A percentile compares a stretch with the other conserved stretches of the same genome.
Evolutionary conservation across 2,329 filamentous ascomycete species (phyloP).

Genomic region (Aspergillus neotritici): DNA sequence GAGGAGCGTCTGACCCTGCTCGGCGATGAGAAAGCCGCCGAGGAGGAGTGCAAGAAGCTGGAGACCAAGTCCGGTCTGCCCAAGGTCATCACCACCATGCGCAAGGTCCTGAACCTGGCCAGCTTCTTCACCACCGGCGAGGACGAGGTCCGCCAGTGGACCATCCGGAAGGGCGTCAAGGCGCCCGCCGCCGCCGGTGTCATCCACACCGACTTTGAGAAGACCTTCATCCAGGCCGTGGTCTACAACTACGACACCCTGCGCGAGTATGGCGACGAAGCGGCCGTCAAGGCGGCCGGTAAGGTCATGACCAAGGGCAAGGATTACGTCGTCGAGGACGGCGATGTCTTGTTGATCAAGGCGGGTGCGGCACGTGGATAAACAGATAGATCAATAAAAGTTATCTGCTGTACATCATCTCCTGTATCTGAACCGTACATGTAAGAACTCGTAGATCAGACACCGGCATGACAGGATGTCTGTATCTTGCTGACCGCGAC

Average conservation of each 20-base stretch:
- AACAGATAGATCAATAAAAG: slow-evolving; percentile 9
- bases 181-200: slow-evolving; percentile 97
- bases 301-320: slow-evolving; percentile 99
- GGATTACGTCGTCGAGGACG: slow-evolving; percentile 64
- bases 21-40: slow-evolving; percentile 67
- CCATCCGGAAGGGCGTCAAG: slow-evolving; percentile 90
- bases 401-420: no score
- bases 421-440: no score
- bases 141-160: slow-evolving; percentile 98
- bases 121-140: slow-evolving; percentile 96
- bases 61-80: slow-evolving; percentile 83
- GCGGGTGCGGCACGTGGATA: slow-evolving; percentile 46
- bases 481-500: no score
- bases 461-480: no score
- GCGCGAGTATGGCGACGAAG: slow-evolving; percentile 83
- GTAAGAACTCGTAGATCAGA: no score
- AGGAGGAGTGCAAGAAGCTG: slow-evolving; percentile 82
- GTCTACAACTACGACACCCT: slow-evolving; percentile 83
- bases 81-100: slow-evolving; percentile 90
- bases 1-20: slow-evolving; percentile 86
- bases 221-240: slow-evolving; percentile 96
- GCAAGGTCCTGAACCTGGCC: slow-evolving; percentile 79
- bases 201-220: slow-evolving; percentile 97
- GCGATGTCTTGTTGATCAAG: slow-evolving; percentile 77
- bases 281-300: slow-evolving; percentile 82